Evolutionary conservation across 2,329 filamentous ascomycete species (phyloP), one percentile per base, ranked within the genome.

Genomic region (Arthrobotrys conoides): DNA sequence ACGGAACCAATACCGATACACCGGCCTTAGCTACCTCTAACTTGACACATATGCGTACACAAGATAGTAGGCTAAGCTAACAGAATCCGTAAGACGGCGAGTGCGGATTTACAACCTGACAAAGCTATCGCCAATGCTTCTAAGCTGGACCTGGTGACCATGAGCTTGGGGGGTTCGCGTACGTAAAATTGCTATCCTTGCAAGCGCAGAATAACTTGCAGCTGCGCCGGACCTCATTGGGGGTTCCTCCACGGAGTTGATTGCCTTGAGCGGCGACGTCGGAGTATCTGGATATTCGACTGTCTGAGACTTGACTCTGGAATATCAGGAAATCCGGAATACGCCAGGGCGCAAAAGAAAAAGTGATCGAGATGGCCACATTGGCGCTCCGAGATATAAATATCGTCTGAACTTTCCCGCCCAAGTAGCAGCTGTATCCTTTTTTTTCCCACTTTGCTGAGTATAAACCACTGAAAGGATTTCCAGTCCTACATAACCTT

Each of bases 131-230:
- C 14, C 66, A 49, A 61, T 51, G 16, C 16, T 53, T 49, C 27
- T 41, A 77, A 51, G 27, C 57, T 77, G 24, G 38, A 71, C 71
- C 73, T 53, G 73, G 73, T 71, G 73, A 71, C 61, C 67, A 38
- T 61, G 24, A 41, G 12, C 61, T 65, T 67, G 66, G 72, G 44
- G 44, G 51, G 33, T 63, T 76, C 67, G 67, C 67, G 67, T 71
- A 77, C 51, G 73, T 77, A 77, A 77, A 77, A 77, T 20, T 70
- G 22, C 51, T 59, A 67, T 67, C 67, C 73, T 30, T 77, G 73
- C 66, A 55, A 51, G 27, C 65, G 71, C 66, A 68, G 44, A 55
- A 53, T 36, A 75, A 61, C 18, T 61, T 61, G 33, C 36, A 61
- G 20, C 53, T 44, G 57, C 57, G 33, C 36, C 57, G 57, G 57